Evolutionary conservation across 2,329 filamentous ascomycete genomes (phyloP).

Genomic region (Cytospora mali): DNA sequence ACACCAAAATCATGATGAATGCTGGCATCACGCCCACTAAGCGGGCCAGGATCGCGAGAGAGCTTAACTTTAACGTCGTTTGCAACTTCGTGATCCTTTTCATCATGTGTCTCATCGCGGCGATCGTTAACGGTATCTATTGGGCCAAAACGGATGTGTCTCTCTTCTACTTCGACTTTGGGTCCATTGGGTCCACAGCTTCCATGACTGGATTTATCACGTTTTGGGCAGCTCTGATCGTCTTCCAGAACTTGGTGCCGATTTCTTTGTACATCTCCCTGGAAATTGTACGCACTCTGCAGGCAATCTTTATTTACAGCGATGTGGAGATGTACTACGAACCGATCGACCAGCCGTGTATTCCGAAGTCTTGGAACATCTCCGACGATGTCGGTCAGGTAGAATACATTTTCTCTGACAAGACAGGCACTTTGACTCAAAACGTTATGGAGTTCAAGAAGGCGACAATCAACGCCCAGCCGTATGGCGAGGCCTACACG

Average conservation of each 20-base stretch:
- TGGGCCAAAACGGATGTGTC: slow-evolving; percentile 79
- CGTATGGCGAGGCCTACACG: slow-evolving; percentile 96
- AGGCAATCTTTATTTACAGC: slow-evolving; percentile 97
- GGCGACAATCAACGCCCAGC: slow-evolving; percentile 90
- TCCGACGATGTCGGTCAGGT: slow-evolving; percentile 98
- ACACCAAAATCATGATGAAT: slow-evolving; percentile 99
- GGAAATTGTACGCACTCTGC: slow-evolving; percentile 89
- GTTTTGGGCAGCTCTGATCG: slow-evolving; percentile 91
- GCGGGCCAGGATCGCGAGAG: slow-evolving; percentile 84
- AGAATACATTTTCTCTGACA: slow-evolving; percentile 98
- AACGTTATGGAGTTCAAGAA: slow-evolving; percentile 99
- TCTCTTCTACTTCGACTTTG: slow-evolving; percentile 80
- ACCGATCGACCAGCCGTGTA: slow-evolving; percentile 88
- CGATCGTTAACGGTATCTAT: slow-evolving; percentile 79
- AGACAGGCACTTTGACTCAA: slow-evolving; percentile 86
- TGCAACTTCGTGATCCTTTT: slow-evolving; percentile 94
- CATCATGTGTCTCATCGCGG: slow-evolving; percentile 84
- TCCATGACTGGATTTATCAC: slow-evolving; percentile 89
- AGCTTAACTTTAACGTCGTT: slow-evolving; percentile 95
- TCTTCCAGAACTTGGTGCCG: slow-evolving; percentile 98
- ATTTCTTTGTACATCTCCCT: slow-evolving; percentile 97
- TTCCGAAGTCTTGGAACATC: slow-evolving; percentile 98
- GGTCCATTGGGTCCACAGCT: slow-evolving; percentile 75
- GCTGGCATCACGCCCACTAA: slow-evolving; percentile 94
- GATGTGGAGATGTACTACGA: slow-evolving; percentile 98